phyloP scores from a whole-genome alignment of 1,139 yeast species.

The Pichia sp. region DNA sequence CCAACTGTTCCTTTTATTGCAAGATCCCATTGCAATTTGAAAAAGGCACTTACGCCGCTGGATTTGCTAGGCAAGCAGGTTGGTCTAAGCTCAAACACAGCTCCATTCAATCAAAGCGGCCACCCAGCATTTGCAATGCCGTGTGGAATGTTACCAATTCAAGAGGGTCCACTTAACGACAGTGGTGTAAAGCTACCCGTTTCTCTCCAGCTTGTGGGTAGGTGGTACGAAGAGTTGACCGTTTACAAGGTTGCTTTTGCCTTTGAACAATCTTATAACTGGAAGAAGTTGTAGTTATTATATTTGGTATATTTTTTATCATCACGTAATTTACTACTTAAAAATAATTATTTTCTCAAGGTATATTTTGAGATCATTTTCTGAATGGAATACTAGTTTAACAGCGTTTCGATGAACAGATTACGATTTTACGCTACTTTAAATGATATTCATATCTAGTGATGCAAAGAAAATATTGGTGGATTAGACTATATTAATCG shows the following conservation, averaged over 20 bases:
- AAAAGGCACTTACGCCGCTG: conserved; percentile 22
- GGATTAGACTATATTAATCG: too few relatives aligned
- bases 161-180: conserved; percentile 26
- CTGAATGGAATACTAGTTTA: too few relatives aligned
- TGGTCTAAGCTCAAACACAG: conserved; percentile 36
- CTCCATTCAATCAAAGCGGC: conserved; percentile 35
- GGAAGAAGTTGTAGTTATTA: conserved; percentile 22
- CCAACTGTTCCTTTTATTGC: conserved; percentile 31
- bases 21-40: conserved; percentile 22
- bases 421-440: too few relatives aligned
- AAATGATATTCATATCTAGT: too few relatives aligned
- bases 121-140: conserved; percentile 37
- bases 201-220: conserved; percentile 32
- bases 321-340: too few relatives aligned
- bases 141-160: conserved; percentile 30
- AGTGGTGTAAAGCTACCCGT: conserved; percentile 33
- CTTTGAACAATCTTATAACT: conserved; percentile 34
- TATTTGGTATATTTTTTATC: too few relatives aligned
- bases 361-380: too few relatives aligned
- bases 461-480: too few relatives aligned
- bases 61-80: conserved; percentile 29
- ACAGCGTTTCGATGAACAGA: too few relatives aligned
- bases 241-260: conserved; percentile 39
- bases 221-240: conserved; percentile 44
- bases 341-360: too few relatives aligned